phyloP scores from a whole-genome alignment of 345 rosid species.

The Excoecaria cochinchinensis region DNA sequence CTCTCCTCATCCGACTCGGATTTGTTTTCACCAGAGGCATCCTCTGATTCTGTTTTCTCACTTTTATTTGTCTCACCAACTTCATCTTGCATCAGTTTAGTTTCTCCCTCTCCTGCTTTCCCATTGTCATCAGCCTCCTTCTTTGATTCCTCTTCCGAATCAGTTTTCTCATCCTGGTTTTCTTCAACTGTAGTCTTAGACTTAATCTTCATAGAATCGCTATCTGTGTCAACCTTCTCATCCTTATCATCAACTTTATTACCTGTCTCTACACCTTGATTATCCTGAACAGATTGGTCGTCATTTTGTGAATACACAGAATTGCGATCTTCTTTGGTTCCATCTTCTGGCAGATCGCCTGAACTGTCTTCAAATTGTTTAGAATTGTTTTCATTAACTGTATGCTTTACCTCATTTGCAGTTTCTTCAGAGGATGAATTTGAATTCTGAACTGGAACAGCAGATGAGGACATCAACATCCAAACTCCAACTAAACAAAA shows the following conservation, averaged over 20 bases:
- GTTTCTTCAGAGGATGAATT: slow-evolving; percentile 53
- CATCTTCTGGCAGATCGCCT: slow-evolving; percentile 70
- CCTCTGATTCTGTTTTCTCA: slow-evolving; percentile 25
- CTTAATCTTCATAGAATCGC: slow-evolving; percentile 22
- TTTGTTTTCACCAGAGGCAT: slow-evolving; percentile 32
- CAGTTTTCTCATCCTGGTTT: slow-evolving; percentile 20
- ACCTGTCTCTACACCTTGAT: slow-evolving; percentile 22
- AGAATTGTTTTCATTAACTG: slow-evolving; percentile 30
- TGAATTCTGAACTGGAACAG: slow-evolving; percentile 56
- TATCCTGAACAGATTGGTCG: slow-evolving; percentile 23
- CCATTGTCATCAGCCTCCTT: slow-evolving; percentile 31
- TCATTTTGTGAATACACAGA: slow-evolving; percentile 6
- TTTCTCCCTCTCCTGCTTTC: slow-evolving; percentile 29
- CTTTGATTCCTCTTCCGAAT: slow-evolving; percentile 21
- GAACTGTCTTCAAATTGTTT: slow-evolving; percentile 56
- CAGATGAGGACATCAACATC: slow-evolving; percentile 90
- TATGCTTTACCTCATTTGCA: slow-evolving; percentile 52
- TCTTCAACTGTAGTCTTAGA: slow-evolving; percentile 18
- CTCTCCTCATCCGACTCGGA: slow-evolving; percentile 22
- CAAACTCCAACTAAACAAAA: slow-evolving; percentile 89
- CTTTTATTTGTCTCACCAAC: slow-evolving; percentile 26
- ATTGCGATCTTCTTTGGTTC: slow-evolving; percentile 41
- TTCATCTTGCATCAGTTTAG: slow-evolving; percentile 9
- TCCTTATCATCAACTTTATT: slow-evolving; percentile 5
- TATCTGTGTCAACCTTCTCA: slow-evolving; percentile 16